Evolutionary conservation across 2,329 filamentous ascomycete genomes (phyloP).

Genomic region (Phaeosphaeria sp.): DNA sequence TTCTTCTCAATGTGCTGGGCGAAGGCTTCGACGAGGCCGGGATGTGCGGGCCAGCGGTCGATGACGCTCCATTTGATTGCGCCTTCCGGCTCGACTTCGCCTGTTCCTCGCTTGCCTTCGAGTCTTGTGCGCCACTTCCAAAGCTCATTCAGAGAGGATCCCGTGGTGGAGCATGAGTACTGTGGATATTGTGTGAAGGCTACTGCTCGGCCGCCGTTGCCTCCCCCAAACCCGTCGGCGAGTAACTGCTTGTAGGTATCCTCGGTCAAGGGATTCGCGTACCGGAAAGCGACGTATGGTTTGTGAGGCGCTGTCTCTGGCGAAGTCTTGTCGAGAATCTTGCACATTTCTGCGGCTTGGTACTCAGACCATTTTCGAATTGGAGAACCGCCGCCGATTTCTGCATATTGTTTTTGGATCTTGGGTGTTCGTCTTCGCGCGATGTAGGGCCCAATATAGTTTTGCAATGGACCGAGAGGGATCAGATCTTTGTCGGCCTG

Average conservation of each 20-base stretch:
- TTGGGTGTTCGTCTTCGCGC: constrained; percentile 88
- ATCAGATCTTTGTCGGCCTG: constrained; percentile 94
- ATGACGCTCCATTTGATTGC: constrained; percentile 96
- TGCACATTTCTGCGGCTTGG: constrained; percentile 95
- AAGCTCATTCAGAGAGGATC: constrained; percentile 92
- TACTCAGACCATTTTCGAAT: constrained; percentile 98
- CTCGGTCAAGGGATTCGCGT: constrained; percentile 91
- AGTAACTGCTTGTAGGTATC: constrained; percentile 86
- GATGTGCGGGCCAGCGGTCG: constrained; percentile 94
- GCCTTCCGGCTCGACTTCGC: constrained; percentile 63
- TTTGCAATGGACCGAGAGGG: constrained; percentile 89
- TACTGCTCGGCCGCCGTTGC: constrained; percentile 89
- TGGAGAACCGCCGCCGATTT: constrained; percentile 95
- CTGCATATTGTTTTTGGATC: constrained; percentile 93
- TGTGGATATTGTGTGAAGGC: constrained; percentile 99
- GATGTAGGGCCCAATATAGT: constrained; percentile 88
- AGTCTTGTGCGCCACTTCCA: constrained; percentile 95
- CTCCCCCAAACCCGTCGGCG: constrained; percentile 87
- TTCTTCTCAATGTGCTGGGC: constrained; percentile 90
- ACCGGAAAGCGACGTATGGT: constrained; percentile 96
- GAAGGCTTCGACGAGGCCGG: constrained; percentile 88
- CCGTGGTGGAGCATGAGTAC: constrained; percentile 97
- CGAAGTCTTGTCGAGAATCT: constrained; percentile 87
- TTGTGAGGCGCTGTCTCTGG: constrained; percentile 96
- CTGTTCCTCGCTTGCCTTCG: constrained; percentile 73